phyloP scores from a whole-genome alignment of 768 basidiomycete genomes.

The Lactarius hatsudake region DNA sequence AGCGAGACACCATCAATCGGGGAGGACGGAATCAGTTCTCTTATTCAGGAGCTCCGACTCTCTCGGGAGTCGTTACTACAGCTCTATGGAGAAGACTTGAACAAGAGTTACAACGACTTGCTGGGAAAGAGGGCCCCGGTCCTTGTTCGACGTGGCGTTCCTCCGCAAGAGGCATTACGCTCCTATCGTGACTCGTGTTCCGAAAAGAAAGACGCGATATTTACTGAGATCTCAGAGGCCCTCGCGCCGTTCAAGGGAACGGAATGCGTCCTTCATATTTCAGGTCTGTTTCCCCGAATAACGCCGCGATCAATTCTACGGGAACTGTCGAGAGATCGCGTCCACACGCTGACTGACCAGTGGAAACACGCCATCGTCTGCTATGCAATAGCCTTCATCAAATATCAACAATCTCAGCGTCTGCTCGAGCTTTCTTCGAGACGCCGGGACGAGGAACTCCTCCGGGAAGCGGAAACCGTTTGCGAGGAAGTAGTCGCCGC shows the following conservation, averaged over 20 bases:
- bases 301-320: constrained; percentile 12
- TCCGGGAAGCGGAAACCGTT: constrained; percentile 2
- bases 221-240: neutral
- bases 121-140: neutral
- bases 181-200: constrained; percentile 1
- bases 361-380: neutral
- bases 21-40: neutral
- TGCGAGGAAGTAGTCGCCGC: neutral
- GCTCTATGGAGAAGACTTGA: constrained; percentile 6
- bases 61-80: neutral
- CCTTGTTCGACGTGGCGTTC: neutral
- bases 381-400: constrained; percentile 10
- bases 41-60: constrained; percentile 1
- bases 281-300: constrained; percentile 14
- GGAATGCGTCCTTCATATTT: neutral
- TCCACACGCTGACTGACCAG: constrained; percentile 6
- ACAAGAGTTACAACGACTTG: neutral
- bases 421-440: constrained; percentile 5
- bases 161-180: neutral
- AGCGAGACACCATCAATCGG: neutral
- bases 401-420: constrained; percentile 14
- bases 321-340: constrained; percentile 28
- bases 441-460: neutral
- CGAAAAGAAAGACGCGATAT: neutral
- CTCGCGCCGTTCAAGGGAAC: neutral